Evolutionary conservation across 2,329 filamentous ascomycete species (phyloP), one percentile per base, ranked within the genome.

Genomic region (Epichloe gansuensis): DNA sequence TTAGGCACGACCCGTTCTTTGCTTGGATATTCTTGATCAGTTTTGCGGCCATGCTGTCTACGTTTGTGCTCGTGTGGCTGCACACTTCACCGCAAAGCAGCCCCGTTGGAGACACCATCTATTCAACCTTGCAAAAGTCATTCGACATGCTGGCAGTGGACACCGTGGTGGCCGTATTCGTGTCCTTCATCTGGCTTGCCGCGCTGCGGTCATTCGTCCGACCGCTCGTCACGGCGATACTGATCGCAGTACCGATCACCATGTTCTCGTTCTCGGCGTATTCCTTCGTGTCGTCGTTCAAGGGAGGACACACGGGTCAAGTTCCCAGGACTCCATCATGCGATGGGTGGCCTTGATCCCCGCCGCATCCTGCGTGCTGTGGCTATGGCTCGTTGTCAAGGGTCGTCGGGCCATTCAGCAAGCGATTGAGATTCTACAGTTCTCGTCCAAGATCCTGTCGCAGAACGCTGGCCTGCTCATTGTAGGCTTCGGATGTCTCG

Each of bases 181-280:
- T 97, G 21, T 91, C 91, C 2, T 75, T 96, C 38, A 69, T 96
- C 28, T 98, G 93, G 93, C 79, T 98, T 56, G 87, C 91, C 1
- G 75, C 94, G 1, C 74, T 98, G 47, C 81, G 89, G 47, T 93
- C 90, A 5, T 96, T 95, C 67, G 88, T 94, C 23, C 82, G 88
- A 52, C 82, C 84, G n/a, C 72, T 97, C 51, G 87, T 96, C 51
- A 83, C 84, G 59, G 69, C 87, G 52, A 87, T 96, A 56, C 70
- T 96, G 39, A 72, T 96, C 42, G 86, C 88, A 0, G 90, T 96
- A 15, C 93, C 93, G 0, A 72, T 91, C 57, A 85, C 96, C 31
- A 78, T 96, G 54, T 80, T 93, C 57, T 90, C 89, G 0, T 96
- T 97, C 66, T 91, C 87, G 34, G 71, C 98, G 37, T 97, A 97